phyloP scores from a whole-genome alignment of 768 basidiomycete genomes.

The Boletus subparvulus region DNA sequence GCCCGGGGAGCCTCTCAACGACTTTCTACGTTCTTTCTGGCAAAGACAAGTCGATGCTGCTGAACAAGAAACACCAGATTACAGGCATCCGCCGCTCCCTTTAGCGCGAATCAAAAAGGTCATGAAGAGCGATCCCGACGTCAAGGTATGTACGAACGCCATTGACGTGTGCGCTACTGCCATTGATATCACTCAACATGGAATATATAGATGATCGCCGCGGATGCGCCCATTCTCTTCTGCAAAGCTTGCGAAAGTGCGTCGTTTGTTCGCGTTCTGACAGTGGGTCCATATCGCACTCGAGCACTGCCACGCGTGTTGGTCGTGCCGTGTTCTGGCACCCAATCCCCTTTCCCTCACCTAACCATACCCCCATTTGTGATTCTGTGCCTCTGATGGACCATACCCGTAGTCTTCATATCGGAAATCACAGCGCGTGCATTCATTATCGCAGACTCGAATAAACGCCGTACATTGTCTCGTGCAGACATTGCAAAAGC shows the following conservation, averaged over 20 bases:
- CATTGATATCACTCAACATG: constrained; percentile 1
- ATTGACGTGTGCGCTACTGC: not conserved
- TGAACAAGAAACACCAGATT: constrained; percentile 87
- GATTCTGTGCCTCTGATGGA: constrained; percentile 3
- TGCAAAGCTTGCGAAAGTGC: constrained; percentile 98
- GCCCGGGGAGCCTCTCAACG: constrained; percentile 81
- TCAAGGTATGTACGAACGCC: constrained; percentile 63
- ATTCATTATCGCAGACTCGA: constrained; percentile 92
- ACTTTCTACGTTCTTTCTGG: constrained; percentile 88
- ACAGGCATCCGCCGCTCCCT: constrained; percentile 84
- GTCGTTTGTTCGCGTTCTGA: constrained; percentile 33
- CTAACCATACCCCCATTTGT: too few relatives aligned
- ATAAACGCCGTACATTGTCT: constrained; percentile 94
- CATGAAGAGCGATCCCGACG: constrained; percentile 97
- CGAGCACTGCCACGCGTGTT: constrained; percentile 1
- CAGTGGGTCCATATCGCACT: not conserved
- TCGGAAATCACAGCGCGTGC: constrained; percentile 95
- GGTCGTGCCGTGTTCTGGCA: not conserved
- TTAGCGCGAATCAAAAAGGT: constrained; percentile 98
- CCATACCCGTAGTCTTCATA: constrained; percentile 74
- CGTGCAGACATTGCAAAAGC: constrained; percentile 94
- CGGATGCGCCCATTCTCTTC: constrained; percentile 94
- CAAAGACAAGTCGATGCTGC: constrained; percentile 83
- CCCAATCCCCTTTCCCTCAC: too few relatives aligned
- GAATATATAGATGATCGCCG: constrained; percentile 85